Percentiles rank a stretch among this genome's conserved stretches.
Evolutionary conservation across 345 rosid genomes (phyloP).

Genomic region (Sisymbrium altissimum): DNA sequence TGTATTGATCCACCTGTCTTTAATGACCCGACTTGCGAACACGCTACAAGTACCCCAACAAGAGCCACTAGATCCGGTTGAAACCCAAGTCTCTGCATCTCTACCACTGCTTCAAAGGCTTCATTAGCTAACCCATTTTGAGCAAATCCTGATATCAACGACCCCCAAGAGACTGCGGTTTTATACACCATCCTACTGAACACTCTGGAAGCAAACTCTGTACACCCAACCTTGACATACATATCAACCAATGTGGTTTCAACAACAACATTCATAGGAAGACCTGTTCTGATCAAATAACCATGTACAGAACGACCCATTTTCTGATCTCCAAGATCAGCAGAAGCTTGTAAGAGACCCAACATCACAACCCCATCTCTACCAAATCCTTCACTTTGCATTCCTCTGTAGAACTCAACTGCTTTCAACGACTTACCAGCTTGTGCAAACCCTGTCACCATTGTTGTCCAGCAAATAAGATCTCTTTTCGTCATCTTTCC

Average conservation of each 20-base stretch:
- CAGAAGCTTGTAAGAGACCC: conserved; percentile 68
- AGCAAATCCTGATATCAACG: conserved; percentile 61
- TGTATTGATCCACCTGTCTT: conserved; percentile 56
- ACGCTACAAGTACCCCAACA: conserved; percentile 47
- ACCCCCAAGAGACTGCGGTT: conserved; percentile 55
- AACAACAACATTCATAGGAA: conserved; percentile 38
- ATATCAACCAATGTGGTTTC: conserved; percentile 65
- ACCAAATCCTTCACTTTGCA: conserved; percentile 61
- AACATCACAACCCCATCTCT: conserved; percentile 55
- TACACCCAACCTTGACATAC: conserved; percentile 62
- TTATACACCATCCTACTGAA: conserved; percentile 45
- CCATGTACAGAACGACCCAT: conserved; percentile 64
- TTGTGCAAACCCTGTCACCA: conserved; percentile 58
- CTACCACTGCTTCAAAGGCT: conserved; percentile 45
- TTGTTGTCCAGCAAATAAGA: conserved; percentile 67
- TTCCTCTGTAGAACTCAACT: conserved; percentile 42
- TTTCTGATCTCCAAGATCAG: conserved; percentile 43
- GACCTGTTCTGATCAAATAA: conserved; percentile 45
- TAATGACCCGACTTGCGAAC: conserved; percentile 59
- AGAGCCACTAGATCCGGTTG: conserved; percentile 57
- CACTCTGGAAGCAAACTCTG: conserved; percentile 51
- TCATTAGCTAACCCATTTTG: conserved; percentile 52
- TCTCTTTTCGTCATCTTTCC: conserved; percentile 55
- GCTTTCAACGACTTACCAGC: conserved; percentile 49
- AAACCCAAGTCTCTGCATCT: conserved; percentile 54